Evolutionary conservation across 2,329 filamentous ascomycete species (phyloP).

Genomic region (Pseudogymnoascus sp.): DNA sequence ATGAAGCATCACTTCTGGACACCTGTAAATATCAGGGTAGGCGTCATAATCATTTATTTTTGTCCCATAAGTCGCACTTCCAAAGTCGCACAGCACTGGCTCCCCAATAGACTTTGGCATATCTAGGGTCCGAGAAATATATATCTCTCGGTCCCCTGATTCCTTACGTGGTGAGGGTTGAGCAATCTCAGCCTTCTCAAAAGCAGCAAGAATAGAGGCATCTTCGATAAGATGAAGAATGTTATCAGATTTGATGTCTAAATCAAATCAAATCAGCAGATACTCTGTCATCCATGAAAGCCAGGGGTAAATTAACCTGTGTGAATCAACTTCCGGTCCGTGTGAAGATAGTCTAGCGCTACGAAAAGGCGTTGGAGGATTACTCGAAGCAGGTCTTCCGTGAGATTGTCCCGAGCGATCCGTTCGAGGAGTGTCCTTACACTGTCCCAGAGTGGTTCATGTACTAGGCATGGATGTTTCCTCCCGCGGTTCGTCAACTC

Average conservation of each 20-base stretch:
- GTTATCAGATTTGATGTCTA: conserved; percentile 40
- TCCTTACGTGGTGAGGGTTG: conserved; percentile 36
- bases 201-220: conserved; percentile 30
- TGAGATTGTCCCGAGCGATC: conserved; percentile 32
- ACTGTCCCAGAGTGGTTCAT: conserved; percentile 37
- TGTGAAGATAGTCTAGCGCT: conserved; percentile 38
- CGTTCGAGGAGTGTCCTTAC: conserved; percentile 32
- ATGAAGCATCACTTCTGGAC: conserved; percentile 38
- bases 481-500: conserved; percentile 29
- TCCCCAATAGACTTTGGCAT: conserved; percentile 27
- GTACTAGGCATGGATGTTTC: conserved; percentile 30
- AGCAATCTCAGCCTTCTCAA: conserved; percentile 33
- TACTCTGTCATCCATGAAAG: neutral
- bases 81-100: conserved; percentile 41
- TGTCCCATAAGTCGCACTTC: conserved; percentile 34
- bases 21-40: conserved; percentile 34
- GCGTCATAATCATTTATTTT: conserved; percentile 29
- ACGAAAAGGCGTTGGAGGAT: conserved; percentile 34
- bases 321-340: conserved; percentile 37
- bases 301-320: conserved; percentile 30
- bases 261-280: conserved; percentile 14
- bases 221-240: conserved; percentile 34
- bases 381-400: conserved; percentile 29
- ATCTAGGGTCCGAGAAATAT: conserved; percentile 33
- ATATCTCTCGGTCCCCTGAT: conserved; percentile 34